phyloP scores from a whole-genome alignment of 2,329 filamentous ascomycete genomes.

The Chaetomium sp. region DNA sequence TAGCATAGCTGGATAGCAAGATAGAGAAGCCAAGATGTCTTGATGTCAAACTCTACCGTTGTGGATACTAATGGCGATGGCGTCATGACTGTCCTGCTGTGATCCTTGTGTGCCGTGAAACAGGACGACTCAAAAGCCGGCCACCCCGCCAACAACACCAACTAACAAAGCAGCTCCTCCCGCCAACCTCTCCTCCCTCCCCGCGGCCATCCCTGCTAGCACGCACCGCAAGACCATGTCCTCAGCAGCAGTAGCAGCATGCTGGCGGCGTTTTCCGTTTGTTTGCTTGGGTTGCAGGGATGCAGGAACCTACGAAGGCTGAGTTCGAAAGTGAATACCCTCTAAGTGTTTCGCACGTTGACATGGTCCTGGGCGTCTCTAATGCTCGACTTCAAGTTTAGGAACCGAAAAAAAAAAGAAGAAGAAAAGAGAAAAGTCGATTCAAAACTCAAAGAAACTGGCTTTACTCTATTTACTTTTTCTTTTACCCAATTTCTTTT shows the following conservation, averaged over 20 bases:
- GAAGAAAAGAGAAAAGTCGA: too few relatives aligned
- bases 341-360: too few relatives aligned
- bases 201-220: background rate
- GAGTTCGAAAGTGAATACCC: too few relatives aligned
- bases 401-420: too few relatives aligned
- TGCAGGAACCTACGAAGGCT: too few relatives aligned
- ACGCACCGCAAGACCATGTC: background rate
- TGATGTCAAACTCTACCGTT: background rate
- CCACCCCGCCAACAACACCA: background rate
- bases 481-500: too few relatives aligned
- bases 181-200: background rate
- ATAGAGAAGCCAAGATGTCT: conserved; percentile 5
- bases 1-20: background rate
- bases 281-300: too few relatives aligned
- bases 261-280: too few relatives aligned
- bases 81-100: background rate
- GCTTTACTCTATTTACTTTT: too few relatives aligned
- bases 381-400: too few relatives aligned
- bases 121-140: background rate
- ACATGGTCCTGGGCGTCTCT: too few relatives aligned
- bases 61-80: background rate
- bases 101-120: background rate
- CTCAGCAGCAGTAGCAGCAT: background rate
- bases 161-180: background rate
- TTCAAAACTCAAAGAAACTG: too few relatives aligned